Percentiles rank a stretch among this genome's conserved stretches.
These are phyloP conservation scores for Picochlorum sp. DNA, from an alignment of 139 green algal species.

Conservation along the genomic window DNA sequence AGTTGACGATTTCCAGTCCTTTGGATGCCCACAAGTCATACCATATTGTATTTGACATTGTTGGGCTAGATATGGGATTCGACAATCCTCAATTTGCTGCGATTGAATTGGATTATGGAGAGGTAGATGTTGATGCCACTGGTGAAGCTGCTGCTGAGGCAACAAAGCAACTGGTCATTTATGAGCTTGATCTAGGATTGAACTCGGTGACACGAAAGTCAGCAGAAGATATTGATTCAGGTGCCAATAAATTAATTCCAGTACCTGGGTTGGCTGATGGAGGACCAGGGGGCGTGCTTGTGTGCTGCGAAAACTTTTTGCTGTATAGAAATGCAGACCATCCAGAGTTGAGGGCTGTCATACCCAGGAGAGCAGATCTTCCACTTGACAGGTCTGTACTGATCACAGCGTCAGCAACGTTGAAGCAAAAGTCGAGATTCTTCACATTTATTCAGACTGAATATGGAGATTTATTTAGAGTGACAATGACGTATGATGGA, in stretches of 20 bases:
- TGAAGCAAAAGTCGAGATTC: slow-evolving; percentile 83
- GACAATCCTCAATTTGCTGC: slow-evolving; percentile 98
- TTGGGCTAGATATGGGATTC: slow-evolving; percentile 90
- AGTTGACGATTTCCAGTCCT: slow-evolving; percentile 93
- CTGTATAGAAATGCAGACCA: slow-evolving; percentile 78
- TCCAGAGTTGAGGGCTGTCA: slow-evolving; percentile 72
- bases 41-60: slow-evolving; percentile 73
- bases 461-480: slow-evolving; percentile 98
- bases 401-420: slow-evolving; percentile 68
- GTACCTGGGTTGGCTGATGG: slow-evolving; percentile 86
- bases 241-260: slow-evolving; percentile 89
- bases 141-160: slow-evolving; percentile 79
- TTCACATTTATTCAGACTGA: slow-evolving; percentile 96
- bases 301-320: slow-evolving; percentile 97
- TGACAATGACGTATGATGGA: slow-evolving; percentile 68
- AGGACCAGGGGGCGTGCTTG: slow-evolving; percentile 79
- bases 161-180: slow-evolving; percentile 93
- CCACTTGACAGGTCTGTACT: slow-evolving; percentile 78
- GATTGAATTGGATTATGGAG: slow-evolving; percentile 96
- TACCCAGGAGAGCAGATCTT: slow-evolving; percentile 80
- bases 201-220: slow-evolving; percentile 93
- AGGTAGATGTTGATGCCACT: slow-evolving; percentile 85
- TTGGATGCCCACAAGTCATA: slow-evolving; percentile 95
- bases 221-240: slow-evolving; percentile 87
- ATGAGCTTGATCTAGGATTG: slow-evolving; percentile 97